These are phyloP conservation scores for Fagopyrum esculentum DNA, from an alignment of 148 eudicot genomes.

Conservation along the genomic window DNA sequence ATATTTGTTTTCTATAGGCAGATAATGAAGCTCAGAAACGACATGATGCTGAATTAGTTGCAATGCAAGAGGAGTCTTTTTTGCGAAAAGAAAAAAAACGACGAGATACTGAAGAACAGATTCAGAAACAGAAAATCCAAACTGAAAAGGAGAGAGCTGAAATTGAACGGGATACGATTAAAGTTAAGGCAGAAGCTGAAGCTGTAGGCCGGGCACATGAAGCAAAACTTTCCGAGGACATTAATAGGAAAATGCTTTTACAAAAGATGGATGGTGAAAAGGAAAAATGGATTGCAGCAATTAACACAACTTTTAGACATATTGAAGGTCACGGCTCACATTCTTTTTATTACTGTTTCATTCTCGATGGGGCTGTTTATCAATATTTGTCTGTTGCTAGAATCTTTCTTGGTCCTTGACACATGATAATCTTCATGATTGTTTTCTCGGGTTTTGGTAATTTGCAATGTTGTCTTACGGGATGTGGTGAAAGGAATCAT, in stretches of 20 bases:
- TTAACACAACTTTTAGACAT: conserved; percentile 88
- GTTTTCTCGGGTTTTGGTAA: background rate
- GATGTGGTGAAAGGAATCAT: background rate
- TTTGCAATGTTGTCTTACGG: background rate
- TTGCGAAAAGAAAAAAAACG: conserved; percentile 70
- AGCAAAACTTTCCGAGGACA: conserved; percentile 78
- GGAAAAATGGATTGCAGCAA: conserved; percentile 97
- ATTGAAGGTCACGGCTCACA: conserved; percentile 55
- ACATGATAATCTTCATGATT: background rate
- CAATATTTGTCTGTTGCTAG: background rate
- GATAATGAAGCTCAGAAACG: conserved; percentile 85
- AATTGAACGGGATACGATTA: conserved; percentile 79
- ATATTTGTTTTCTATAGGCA: conserved; percentile 40
- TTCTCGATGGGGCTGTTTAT: background rate
- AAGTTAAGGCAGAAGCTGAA: conserved; percentile 87
- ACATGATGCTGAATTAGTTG: conserved; percentile 69
- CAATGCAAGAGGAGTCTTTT: conserved; percentile 91
- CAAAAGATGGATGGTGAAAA: conserved; percentile 72
- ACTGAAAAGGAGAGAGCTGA: conserved; percentile 95
- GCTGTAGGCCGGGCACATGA: conserved; percentile 93
- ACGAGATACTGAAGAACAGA: conserved; percentile 89
- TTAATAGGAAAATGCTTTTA: conserved; percentile 75
- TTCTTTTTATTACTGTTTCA: background rate
- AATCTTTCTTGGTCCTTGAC: background rate
- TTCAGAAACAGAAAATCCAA: conserved; percentile 84